Conservation (phyloP, 164 flowering plant species). For the Protea cynaroides region DNA sequence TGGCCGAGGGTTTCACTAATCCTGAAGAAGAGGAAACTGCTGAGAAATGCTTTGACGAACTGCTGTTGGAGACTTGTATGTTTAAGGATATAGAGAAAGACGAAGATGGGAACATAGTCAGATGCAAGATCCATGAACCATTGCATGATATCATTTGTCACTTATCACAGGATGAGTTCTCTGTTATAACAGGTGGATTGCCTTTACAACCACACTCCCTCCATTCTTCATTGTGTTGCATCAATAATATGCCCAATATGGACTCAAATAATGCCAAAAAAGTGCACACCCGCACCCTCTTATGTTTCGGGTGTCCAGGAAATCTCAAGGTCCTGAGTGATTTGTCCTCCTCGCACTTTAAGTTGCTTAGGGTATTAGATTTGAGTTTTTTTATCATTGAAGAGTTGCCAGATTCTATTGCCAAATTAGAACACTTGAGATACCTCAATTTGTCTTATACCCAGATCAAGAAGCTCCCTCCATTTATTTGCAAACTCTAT, state of each 20-base stretch:
- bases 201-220: not conserved
- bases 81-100: not conserved
- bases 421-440: conserved; percentile 3
- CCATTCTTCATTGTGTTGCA: not conserved
- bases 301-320: not conserved
- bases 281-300: conserved; percentile 6
- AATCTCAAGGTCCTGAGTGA: not conserved
- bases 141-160: not conserved
- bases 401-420: conserved; percentile 3
- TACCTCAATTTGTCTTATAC: conserved; percentile 4
- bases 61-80: not conserved
- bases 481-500: not conserved
- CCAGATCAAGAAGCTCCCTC: not conserved
- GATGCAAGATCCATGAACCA: not conserved
- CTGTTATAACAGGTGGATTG: not conserved
- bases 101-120: not conserved
- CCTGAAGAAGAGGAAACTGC: not conserved
- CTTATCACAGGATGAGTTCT: not conserved
- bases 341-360: not conserved
- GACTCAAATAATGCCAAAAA: not conserved
- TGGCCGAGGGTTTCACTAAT: not conserved
- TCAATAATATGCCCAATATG: not conserved
- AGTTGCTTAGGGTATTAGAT: conserved; percentile 8
- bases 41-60: not conserved
- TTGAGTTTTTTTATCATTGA: not conserved